phyloP scores from a whole-genome alignment of 1,284 basidiomycete species.

The Athelia sp. region DNA sequence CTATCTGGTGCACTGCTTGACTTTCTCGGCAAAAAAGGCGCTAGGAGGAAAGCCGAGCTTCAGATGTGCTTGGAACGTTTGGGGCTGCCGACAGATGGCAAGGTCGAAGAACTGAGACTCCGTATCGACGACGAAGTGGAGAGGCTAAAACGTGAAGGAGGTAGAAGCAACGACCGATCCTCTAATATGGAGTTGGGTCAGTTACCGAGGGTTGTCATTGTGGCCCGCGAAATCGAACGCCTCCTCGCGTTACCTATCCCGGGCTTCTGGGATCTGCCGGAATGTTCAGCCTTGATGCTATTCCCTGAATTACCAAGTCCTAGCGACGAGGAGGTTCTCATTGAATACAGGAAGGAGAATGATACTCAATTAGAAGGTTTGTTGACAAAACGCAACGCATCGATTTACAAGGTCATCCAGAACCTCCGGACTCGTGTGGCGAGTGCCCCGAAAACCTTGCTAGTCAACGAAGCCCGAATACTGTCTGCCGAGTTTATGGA shows the following conservation, averaged over 20 bases:
- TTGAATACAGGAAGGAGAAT: slow-evolving; percentile 20
- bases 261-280: slow-evolving; percentile 41
- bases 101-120: slow-evolving; percentile 28
- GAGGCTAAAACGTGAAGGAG: slow-evolving; percentile 22
- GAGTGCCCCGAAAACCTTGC: slow-evolving; percentile 16
- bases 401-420: slow-evolving; percentile 28
- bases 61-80: slow-evolving; percentile 33
- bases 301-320: slow-evolving; percentile 21
- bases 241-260: slow-evolving; percentile 41
- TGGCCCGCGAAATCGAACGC: slow-evolving; percentile 40
- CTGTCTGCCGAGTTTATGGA: slow-evolving; percentile 40
- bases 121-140: slow-evolving; percentile 30
- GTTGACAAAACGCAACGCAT: slow-evolving; percentile 28
- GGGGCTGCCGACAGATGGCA: slow-evolving; percentile 29
- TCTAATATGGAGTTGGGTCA: slow-evolving; percentile 31
- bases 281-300: slow-evolving; percentile 29
- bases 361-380: slow-evolving; percentile 15
- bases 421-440: slow-evolving; percentile 23
- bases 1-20: slow-evolving; percentile 37
- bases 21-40: slow-evolving; percentile 31
- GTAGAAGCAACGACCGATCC: slow-evolving; percentile 8
- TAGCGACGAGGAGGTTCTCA: slow-evolving; percentile 33
- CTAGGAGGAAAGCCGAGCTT: slow-evolving; percentile 29
- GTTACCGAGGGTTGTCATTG: slow-evolving; percentile 34
- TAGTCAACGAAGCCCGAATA: slow-evolving; percentile 37